Percentiles rank a stretch among this genome's conserved stretches.
These are phyloP conservation scores for Sphaerostilbella broomeana DNA, from an alignment of 2,329 filamentous ascomycete genomes.

Conservation along the genomic window DNA sequence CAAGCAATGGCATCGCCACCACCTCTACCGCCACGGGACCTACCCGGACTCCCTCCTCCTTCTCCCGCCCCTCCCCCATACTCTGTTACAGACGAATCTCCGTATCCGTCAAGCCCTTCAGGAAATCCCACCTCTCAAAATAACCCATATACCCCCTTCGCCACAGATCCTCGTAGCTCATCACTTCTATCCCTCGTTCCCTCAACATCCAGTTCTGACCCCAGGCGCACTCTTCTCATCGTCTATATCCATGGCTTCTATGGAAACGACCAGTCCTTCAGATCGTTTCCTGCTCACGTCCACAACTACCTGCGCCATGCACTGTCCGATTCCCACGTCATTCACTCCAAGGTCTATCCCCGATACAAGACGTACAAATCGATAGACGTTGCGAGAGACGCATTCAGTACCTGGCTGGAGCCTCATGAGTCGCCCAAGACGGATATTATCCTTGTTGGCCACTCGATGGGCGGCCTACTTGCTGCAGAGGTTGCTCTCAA, in stretches of 20 bases:
- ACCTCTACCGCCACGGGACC: neutral
- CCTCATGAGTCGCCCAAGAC: constrained; percentile 69
- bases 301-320: constrained; percentile 65
- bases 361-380: constrained; percentile 69
- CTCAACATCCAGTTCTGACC: constrained; percentile 17
- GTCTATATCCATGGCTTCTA: constrained; percentile 89
- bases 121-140: neutral
- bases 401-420: constrained; percentile 75
- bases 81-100: constrained; percentile 1
- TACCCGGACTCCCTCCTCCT: neutral
- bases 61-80: constrained; percentile 10
- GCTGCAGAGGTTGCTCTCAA: constrained; percentile 72
- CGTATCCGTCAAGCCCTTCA: neutral
- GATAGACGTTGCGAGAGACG: constrained; percentile 67
- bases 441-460: constrained; percentile 76
- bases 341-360: constrained; percentile 83
- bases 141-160: neutral
- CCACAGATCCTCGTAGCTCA: constrained; percentile 40
- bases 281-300: constrained; percentile 80
- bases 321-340: constrained; percentile 64
- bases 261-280: constrained; percentile 81
- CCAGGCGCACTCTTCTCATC: constrained; percentile 57
- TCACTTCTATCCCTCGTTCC: constrained; percentile 40
- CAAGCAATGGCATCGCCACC: constrained; percentile 10
- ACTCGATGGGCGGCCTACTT: constrained; percentile 84